These are phyloP conservation scores for Diaporthe citri DNA, from an alignment of 2,329 filamentous ascomycete genomes.

Conservation along the genomic window DNA sequence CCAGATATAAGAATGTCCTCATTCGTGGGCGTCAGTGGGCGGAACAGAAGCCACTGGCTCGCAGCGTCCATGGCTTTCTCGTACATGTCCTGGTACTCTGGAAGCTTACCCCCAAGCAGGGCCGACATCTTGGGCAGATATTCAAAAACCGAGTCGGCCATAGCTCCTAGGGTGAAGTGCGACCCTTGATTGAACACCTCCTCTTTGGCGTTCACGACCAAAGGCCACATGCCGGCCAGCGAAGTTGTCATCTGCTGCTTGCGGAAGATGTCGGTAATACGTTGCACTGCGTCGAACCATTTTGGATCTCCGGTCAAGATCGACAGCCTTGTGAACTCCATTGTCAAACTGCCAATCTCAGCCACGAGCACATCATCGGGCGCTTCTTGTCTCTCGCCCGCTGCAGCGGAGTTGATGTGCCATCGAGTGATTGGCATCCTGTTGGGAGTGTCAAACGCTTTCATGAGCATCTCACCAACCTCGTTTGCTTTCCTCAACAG, in stretches of 20 bases:
- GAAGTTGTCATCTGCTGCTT: conserved; percentile 33
- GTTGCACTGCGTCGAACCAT: conserved; percentile 49
- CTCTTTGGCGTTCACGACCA: conserved; percentile 33
- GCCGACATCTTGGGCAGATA: conserved; percentile 62
- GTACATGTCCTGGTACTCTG: conserved; percentile 70
- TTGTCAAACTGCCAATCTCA: conserved; percentile 49
- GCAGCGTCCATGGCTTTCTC: conserved; percentile 66
- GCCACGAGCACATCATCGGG: conserved; percentile 44
- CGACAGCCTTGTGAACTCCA: conserved; percentile 51
- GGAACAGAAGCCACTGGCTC: conserved; percentile 70
- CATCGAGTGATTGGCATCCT: conserved; percentile 49
- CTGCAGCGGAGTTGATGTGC: conserved; percentile 43
- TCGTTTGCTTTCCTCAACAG: conserved; percentile 55
- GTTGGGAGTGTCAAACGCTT: conserved; percentile 50
- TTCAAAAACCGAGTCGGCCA: conserved; percentile 58
- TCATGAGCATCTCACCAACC: conserved; percentile 54
- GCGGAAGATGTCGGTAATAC: conserved; percentile 45
- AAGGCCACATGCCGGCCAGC: conserved; percentile 39
- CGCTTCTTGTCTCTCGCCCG: conserved; percentile 44
- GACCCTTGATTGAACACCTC: conserved; percentile 37
- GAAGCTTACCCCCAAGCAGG: conserved; percentile 67
- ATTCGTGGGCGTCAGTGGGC: conserved; percentile 68
- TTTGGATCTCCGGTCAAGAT: conserved; percentile 49
- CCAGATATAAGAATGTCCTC: conserved; percentile 70
- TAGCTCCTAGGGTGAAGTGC: conserved; percentile 54